A percentile compares a stretch with the other conserved stretches of the same genome.
Evolutionary conservation across 257 asterid species (phyloP).

Genomic region (Capsicum pubescens): DNA sequence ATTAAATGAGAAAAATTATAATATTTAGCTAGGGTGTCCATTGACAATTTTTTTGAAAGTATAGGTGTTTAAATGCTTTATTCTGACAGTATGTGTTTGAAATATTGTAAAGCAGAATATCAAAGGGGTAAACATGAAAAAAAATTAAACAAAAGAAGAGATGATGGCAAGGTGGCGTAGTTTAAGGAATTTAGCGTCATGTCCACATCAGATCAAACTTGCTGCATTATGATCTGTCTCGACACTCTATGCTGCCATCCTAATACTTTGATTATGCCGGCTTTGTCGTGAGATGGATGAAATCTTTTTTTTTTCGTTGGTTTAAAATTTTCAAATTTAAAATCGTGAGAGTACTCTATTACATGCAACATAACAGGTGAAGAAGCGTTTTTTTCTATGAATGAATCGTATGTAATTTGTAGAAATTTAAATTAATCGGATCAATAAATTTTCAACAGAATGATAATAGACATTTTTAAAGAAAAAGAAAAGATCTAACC

Average conservation of each 20-base stretch:
- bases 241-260: neutral
- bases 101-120: neutral
- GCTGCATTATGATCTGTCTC: conserved; percentile 23
- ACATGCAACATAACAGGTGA: no score
- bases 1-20: no score
- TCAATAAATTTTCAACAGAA: no score
- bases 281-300: neutral
- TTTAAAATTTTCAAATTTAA: no score
- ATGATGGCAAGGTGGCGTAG: conserved; percentile 17
- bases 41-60: neutral
- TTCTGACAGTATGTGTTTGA: neutral
- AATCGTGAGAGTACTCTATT: no score
- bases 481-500: neutral
- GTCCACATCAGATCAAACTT: conserved; percentile 26
- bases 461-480: no score
- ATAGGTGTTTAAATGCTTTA: neutral
- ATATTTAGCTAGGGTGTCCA: neutral
- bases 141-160: neutral
- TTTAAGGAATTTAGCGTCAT: conserved; percentile 26
- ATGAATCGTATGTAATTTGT: no score
- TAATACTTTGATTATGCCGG: no score
- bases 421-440: no score
- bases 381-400: no score
- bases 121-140: neutral
- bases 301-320: neutral